These are phyloP conservation scores for Rhizopogon vulgaris DNA, from an alignment of 768 basidiomycete genomes.

Conservation along the genomic window DNA sequence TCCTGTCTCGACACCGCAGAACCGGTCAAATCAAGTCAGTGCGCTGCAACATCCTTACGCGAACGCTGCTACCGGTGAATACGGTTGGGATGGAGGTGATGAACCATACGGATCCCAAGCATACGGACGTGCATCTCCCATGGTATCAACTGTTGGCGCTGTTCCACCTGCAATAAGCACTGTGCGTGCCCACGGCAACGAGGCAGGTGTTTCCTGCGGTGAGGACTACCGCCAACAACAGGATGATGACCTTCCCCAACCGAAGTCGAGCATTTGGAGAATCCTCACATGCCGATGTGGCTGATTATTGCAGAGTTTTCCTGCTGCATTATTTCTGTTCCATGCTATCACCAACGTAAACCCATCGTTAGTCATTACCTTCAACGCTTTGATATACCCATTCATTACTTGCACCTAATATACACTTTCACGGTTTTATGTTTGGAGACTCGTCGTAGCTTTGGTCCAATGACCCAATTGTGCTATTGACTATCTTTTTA, in stretches of 20 bases:
- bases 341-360: constrained; percentile 22
- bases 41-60: constrained; percentile 66
- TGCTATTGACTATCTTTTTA: constrained; percentile 20
- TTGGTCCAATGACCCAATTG: constrained; percentile 18
- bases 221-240: constrained; percentile 50
- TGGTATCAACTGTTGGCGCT: constrained; percentile 65
- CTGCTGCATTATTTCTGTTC: constrained; percentile 12
- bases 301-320: constrained; percentile 21
- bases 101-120: constrained; percentile 54
- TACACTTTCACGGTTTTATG: constrained; percentile 23
- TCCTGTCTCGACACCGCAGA: constrained; percentile 51
- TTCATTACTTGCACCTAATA: constrained; percentile 30
- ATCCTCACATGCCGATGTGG: constrained; percentile 79
- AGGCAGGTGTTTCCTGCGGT: constrained; percentile 58
- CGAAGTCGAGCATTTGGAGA: constrained; percentile 52
- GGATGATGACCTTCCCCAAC: constrained; percentile 45
- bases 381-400: constrained; percentile 33
- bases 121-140: constrained; percentile 78
- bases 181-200: constrained; percentile 64
- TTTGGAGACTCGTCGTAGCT: constrained; percentile 18
- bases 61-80: constrained; percentile 52
- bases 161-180: constrained; percentile 70
- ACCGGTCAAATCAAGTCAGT: constrained; percentile 37
- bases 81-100: constrained; percentile 38
- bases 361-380: constrained; percentile 30